These are phyloP conservation scores for Chenopodium album DNA, from an alignment of 148 eudicot genomes.

Conservation along the genomic window DNA sequence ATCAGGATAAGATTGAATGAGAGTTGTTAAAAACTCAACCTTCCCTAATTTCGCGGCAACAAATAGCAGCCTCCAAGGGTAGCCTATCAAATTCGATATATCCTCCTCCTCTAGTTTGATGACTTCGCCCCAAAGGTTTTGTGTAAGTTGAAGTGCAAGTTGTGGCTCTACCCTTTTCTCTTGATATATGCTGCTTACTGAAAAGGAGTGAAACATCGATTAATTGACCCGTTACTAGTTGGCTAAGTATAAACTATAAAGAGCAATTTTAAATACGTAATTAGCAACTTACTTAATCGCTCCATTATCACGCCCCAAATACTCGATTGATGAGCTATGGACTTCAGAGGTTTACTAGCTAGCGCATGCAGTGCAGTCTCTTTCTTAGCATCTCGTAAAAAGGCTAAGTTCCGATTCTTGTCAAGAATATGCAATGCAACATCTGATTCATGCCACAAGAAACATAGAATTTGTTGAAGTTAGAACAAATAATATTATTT, in stretches of 20 bases:
- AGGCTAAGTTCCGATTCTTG: slow-evolving; percentile 11
- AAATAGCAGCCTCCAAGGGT: slow-evolving; percentile 29
- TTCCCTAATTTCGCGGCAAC: slow-evolving; percentile 40
- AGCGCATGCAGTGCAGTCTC: slow-evolving; percentile 30
- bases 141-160: slow-evolving; percentile 11
- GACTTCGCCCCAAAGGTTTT: slow-evolving; percentile 23
- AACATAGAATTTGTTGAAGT: not conserved
- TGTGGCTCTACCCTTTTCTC: slow-evolving; percentile 17
- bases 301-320: not conserved
- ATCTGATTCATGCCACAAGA: not conserved
- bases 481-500: no score
- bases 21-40: slow-evolving; percentile 30
- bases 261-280: no score
- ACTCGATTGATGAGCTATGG: not conserved
- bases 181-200: not conserved
- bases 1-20: slow-evolving; percentile 44
- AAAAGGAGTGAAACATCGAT: not conserved
- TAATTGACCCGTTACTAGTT: no score
- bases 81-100: not conserved
- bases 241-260: no score
- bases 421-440: slow-evolving; percentile 22
- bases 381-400: slow-evolving; percentile 14
- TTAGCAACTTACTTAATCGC: not conserved
- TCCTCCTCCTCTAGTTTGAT: slow-evolving; percentile 20
- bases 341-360: slow-evolving; percentile 22